Evolutionary conservation across 805 yeast species (phyloP).

Genomic region (Ogataea pignaliae): DNA sequence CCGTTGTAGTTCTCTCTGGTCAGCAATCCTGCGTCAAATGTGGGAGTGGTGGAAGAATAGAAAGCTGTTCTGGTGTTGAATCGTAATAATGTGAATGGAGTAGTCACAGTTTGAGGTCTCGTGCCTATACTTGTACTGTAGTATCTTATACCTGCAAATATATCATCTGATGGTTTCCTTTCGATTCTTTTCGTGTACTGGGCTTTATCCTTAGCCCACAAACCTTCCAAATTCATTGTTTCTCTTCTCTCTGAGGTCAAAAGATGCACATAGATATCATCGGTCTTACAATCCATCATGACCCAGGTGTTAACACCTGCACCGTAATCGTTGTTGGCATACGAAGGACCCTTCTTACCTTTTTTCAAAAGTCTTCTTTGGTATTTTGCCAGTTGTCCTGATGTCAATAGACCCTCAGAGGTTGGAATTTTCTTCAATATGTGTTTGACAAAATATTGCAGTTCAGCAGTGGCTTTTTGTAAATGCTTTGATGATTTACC

Average conservation of each 20-base stretch:
- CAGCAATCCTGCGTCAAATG: slow-evolving; percentile 11
- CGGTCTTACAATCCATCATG: slow-evolving; percentile 63
- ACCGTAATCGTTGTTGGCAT: slow-evolving; percentile 56
- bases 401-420: slow-evolving; percentile 69
- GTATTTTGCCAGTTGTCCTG: slow-evolving; percentile 47
- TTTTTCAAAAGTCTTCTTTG: slow-evolving; percentile 49
- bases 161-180: slow-evolving; percentile 33
- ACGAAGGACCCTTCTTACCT: slow-evolving; percentile 49
- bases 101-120: background rate
- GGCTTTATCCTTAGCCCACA: slow-evolving; percentile 41
- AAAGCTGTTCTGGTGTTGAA: background rate
- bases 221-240: slow-evolving; percentile 63
- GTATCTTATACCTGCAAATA: slow-evolving; percentile 42
- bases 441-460: slow-evolving; percentile 56
- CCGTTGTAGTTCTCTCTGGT: slow-evolving; percentile 12
- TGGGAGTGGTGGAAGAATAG: too few species aligned
- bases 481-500: slow-evolving; percentile 78
- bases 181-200: slow-evolving; percentile 9
- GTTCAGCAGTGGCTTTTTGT: slow-evolving; percentile 59
- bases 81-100: slow-evolving; percentile 1
- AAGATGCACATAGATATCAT: slow-evolving; percentile 65
- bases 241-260: slow-evolving; percentile 66
- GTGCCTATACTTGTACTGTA: slow-evolving; percentile 36
- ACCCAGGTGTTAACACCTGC: slow-evolving; percentile 72
- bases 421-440: slow-evolving; percentile 40